Conservation (phyloP, 176 grass and related monocot genomes). For the Paspalum vaginatum region DNA sequence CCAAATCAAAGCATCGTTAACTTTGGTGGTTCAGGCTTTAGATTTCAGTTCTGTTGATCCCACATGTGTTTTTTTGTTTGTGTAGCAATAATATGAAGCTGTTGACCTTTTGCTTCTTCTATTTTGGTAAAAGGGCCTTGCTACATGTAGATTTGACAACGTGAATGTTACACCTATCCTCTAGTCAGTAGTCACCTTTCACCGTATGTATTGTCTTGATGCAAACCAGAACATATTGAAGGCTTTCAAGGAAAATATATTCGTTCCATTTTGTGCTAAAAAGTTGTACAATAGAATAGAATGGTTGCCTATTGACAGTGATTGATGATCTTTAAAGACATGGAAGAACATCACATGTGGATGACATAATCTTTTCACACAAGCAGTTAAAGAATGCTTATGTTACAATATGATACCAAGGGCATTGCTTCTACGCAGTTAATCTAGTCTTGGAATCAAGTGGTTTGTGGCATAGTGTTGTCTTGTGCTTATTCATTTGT, state of each 20-base stretch:
- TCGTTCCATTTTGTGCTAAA: slow-evolving; percentile 32
- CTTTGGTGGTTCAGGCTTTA: not conserved
- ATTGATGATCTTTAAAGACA: slow-evolving; percentile 29
- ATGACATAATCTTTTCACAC: slow-evolving; percentile 20
- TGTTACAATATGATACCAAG: slow-evolving; percentile 1
- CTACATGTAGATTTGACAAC: not conserved
- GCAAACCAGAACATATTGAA: slow-evolving; percentile 39
- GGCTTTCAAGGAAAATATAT: slow-evolving; percentile 23
- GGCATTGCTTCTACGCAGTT: slow-evolving; percentile 12
- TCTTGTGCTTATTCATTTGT: not conserved
- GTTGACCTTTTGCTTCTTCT: not conserved
- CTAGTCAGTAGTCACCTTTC: not conserved
- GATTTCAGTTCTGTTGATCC: slow-evolving; percentile 8
- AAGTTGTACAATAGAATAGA: slow-evolving; percentile 19
- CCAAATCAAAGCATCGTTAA: not conserved
- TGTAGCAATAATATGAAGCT: not conserved
- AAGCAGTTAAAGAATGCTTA: slow-evolving; percentile 12
- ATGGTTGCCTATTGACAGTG: slow-evolving; percentile 6
- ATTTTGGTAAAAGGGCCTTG: not conserved
- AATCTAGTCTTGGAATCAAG: not conserved
- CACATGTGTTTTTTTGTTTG: slow-evolving; percentile 3
- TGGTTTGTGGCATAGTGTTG: slow-evolving; percentile 21
- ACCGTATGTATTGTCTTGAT: not conserved
- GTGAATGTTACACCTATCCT: not conserved
- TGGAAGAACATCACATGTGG: slow-evolving; percentile 22